Evolutionary conservation across 2,329 filamentous ascomycete genomes (phyloP).

Genomic region (Cercospora zeina): DNA sequence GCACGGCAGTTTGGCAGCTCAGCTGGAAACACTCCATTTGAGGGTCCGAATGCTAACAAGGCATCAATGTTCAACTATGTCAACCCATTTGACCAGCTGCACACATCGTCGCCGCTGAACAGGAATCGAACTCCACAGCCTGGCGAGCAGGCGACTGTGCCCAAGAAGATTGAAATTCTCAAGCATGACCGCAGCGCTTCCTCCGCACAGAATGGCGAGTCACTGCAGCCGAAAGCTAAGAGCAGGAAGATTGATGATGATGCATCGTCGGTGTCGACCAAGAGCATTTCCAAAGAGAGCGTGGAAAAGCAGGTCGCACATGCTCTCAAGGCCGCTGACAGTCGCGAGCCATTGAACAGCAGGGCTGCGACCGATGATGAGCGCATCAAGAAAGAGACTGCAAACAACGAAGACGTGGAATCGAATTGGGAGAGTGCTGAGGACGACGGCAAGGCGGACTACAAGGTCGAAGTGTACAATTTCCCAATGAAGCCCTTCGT

Average conservation of each 20-base stretch:
- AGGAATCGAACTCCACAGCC: slow-evolving; percentile 56
- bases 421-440: slow-evolving; percentile 84
- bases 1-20: slow-evolving; percentile 37
- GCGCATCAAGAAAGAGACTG: slow-evolving; percentile 56
- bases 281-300: slow-evolving; percentile 67
- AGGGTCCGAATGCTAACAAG: slow-evolving; percentile 42
- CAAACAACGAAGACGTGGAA: slow-evolving; percentile 60
- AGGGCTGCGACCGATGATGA: slow-evolving; percentile 49
- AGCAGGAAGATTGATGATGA: slow-evolving; percentile 38
- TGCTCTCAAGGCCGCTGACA: slow-evolving; percentile 59
- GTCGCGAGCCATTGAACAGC: slow-evolving; percentile 44
- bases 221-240: slow-evolving; percentile 38
- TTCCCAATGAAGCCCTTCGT: slow-evolving; percentile 98
- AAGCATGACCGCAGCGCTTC: slow-evolving; percentile 48
- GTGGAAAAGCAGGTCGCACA: slow-evolving; percentile 64
- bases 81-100: slow-evolving; percentile 70
- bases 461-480: slow-evolving; percentile 74
- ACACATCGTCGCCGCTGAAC: slow-evolving; percentile 65
- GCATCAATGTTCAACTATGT: slow-evolving; percentile 65
- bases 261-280: slow-evolving; percentile 36
- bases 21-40: slow-evolving; percentile 42
- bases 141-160: slow-evolving; percentile 35
- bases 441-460: slow-evolving; percentile 69
- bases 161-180: slow-evolving; percentile 48
- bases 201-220: slow-evolving; percentile 35